Evolutionary conservation across 176 grass and related monocot species (phyloP).

Genomic region (Phoenix roebelenii): DNA sequence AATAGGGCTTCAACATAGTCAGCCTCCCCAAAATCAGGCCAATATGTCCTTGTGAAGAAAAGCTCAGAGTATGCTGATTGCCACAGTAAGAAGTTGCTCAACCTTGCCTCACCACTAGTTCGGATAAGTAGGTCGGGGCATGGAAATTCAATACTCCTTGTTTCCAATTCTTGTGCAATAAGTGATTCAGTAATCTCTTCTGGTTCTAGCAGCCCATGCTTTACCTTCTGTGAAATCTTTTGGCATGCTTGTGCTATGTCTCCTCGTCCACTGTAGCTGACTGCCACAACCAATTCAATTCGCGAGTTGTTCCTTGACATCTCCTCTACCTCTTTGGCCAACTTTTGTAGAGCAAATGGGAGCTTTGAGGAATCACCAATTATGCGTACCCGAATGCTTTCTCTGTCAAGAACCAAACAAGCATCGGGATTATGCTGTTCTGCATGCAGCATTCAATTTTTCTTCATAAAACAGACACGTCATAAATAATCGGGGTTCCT

Average conservation of each 20-base stretch:
- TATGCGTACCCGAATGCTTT: slow-evolving; percentile 36
- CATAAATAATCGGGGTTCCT: too few species aligned
- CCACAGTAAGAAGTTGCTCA: slow-evolving; percentile 91
- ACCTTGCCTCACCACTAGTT: slow-evolving; percentile 58
- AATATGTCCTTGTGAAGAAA: slow-evolving; percentile 57
- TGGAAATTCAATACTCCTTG: slow-evolving; percentile 19
- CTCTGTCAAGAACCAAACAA: slow-evolving; percentile 15
- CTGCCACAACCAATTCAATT: slow-evolving; percentile 37
- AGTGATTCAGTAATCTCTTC: slow-evolving; percentile 58
- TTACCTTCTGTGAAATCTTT: slow-evolving; percentile 41
- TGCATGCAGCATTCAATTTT: too few species aligned
- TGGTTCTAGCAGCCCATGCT: slow-evolving; percentile 20
- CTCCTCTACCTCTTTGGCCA: slow-evolving; percentile 28
- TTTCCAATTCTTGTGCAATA: slow-evolving; percentile 45
- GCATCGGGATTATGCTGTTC: too few species aligned
- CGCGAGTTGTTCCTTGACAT: slow-evolving; percentile 37
- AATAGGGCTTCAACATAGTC: slow-evolving; percentile 44
- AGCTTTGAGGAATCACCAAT: slow-evolving; percentile 50
- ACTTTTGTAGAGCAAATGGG: slow-evolving; percentile 42
- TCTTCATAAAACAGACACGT: too few species aligned
- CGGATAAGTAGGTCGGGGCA: slow-evolving; percentile 66
- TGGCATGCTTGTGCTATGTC: slow-evolving; percentile 53
- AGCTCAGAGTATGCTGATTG: slow-evolving; percentile 74
- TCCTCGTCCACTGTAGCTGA: slow-evolving; percentile 55
- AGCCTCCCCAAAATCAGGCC: slow-evolving; percentile 59